Evolutionary conservation across 768 basidiomycete genomes (phyloP), one percentile per base, ranked within the genome.

Genomic region (Termitomyces sp.): DNA sequence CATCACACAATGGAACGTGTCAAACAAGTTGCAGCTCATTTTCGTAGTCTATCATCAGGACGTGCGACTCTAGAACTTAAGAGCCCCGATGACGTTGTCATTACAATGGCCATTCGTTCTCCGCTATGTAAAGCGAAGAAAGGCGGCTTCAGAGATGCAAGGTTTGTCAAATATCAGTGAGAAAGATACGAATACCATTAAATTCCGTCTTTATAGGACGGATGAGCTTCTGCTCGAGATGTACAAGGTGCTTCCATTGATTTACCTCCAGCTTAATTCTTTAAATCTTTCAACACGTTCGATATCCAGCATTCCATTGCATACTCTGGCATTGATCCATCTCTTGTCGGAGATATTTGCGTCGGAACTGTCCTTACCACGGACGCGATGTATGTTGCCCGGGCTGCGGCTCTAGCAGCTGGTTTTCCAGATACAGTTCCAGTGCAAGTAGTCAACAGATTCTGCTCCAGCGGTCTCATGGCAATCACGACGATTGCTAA

Each of bases 381-480:
- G 0, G 81, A 81, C 41, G 80, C 85, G 0, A 76, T 78, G 34
- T 92, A 92, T 66, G 83, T 84, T 57, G 88, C 89, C 16, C 81
- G 91, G 42, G 75, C 83, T 42, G 86, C 92, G 8, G 83, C 88
- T 24, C 78, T 94, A 44, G 86, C 89, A 4, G 92, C 92, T 15
- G 92, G 92, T 10, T 83, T 88, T 61, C 91, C 92, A 0, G 86
- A 87, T n/a, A 77, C 76, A 5, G 86, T 88, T 6, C 89, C 92
- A 0, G 72, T 90, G 10, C 85, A 92, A 66, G 79, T 77, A 26
- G 73, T 93, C 64, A 92, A 93, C 67, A 77, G 92, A 31, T 90
- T 91, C 69, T 94, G 91, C 66, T 90, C 90, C 3, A 88, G 85
- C 58, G 91, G 90, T 26, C 81, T 94, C n/a, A 90, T 92, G 87